phyloP scores from a whole-genome alignment of 768 basidiomycete genomes.

The Agrocybe praecox region DNA sequence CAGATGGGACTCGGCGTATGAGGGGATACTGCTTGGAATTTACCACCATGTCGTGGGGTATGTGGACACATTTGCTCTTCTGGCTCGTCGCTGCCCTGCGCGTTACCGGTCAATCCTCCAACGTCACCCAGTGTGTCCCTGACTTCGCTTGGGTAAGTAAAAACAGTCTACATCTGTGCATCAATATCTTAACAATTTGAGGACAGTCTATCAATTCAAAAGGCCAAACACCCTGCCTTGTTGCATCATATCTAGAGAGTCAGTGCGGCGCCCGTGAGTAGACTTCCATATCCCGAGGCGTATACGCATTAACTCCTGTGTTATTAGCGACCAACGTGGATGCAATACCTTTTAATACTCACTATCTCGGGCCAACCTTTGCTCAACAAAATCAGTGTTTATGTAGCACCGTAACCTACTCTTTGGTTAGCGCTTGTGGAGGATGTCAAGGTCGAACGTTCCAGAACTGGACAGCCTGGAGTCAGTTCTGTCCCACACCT shows the following conservation, averaged over 20 bases:
- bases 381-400: slow-evolving; percentile 40
- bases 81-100: slow-evolving; percentile 14
- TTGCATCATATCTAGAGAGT: slow-evolving; percentile 50
- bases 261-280: slow-evolving; percentile 33
- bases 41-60: slow-evolving; percentile 4
- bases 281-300: background rate
- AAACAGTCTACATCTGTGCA: background rate
- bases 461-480: slow-evolving; percentile 40
- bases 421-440: slow-evolving; percentile 59
- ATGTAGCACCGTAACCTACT: slow-evolving; percentile 64
- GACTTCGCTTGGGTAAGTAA: slow-evolving; percentile 39
- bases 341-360: slow-evolving; percentile 35
- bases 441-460: slow-evolving; percentile 54
- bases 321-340: slow-evolving; percentile 39
- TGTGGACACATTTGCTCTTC: slow-evolving; percentile 10
- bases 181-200: background rate
- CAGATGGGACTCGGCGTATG: background rate
- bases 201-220: slow-evolving; percentile 41
- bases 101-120: slow-evolving; percentile 34
- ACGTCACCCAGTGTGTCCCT: slow-evolving; percentile 37
- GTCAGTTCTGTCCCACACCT: slow-evolving; percentile 33
- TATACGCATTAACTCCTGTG: background rate
- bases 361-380: slow-evolving; percentile 45
- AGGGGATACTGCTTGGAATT: background rate
- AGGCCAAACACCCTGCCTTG: slow-evolving; percentile 50